Evolutionary conservation across 331 rosid genomes (phyloP), one percentile per base, ranked within the genome.

Genomic region (Acacia pycnantha): DNA sequence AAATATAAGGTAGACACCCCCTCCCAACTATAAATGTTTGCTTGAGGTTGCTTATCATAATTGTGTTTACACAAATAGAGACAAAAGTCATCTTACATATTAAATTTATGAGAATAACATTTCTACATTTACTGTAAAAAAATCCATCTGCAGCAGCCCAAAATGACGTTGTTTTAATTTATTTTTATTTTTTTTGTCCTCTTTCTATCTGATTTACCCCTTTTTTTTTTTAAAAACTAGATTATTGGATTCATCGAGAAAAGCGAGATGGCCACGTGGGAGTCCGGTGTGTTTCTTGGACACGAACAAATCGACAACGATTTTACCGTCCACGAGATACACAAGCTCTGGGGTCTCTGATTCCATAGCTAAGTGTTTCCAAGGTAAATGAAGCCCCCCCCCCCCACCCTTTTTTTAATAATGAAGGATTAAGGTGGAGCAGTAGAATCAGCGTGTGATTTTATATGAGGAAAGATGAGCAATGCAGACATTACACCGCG

Each of bases 261-360:
- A 90, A 2, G 89, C 77, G 44, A 88, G 90, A 53, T 82, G 82
- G 74, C 96, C 96, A 79, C 73, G 85, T 78, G 88, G 77, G 18
- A 82, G 76, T 51, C 88, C 87, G 0, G 86, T 84, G 79, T 84
- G 97, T 58, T 90, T 87, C 71, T 91, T 92, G 84, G 96, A 90
- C 66, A 91, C 92, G 62, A 95, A 95, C 6, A 93, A 92, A 84
- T 95, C 99, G 41, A 92, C 70, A 14, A 98, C 90, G 80, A 95
- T 95, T 53, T 82, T 86, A 2, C 56, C 64, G 58, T 56, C 64
- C 10, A 70, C 83, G 54, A 86, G 71, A 21, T 65, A 84, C 4
- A 24, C 15, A 5, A 41, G 66, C 64, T 79, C 88, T 21, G 84
- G 79, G 73, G 76, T 66, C 76, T 27, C 85, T 58, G 48, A 19